phyloP scores from a whole-genome alignment of 805 yeast genomes.

The Metschnikowia matae region DNA sequence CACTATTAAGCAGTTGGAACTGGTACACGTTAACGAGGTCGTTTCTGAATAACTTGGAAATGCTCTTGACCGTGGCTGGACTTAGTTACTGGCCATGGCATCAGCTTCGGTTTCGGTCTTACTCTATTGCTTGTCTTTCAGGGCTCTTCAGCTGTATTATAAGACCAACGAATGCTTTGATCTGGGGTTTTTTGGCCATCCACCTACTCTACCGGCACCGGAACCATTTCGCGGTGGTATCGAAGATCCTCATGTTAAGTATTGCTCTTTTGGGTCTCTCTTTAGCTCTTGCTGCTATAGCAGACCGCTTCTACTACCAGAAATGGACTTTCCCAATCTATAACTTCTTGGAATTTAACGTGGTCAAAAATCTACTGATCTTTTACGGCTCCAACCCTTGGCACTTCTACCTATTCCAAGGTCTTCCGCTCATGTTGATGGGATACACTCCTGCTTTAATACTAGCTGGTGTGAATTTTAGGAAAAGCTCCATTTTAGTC shows the following conservation, averaged over 20 bases:
- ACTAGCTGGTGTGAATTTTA: slow-evolving; percentile 11
- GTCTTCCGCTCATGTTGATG: slow-evolving; percentile 70
- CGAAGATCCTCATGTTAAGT: slow-evolving; percentile 21
- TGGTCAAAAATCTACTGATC: slow-evolving; percentile 63
- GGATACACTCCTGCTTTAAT: slow-evolving; percentile 61
- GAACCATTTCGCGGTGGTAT: slow-evolving; percentile 22
- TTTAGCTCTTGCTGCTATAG: slow-evolving; percentile 4
- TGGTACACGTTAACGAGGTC: slow-evolving; percentile 80
- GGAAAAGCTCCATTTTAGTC: slow-evolving; percentile 18
- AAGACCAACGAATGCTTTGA: slow-evolving; percentile 77
- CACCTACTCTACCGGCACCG: slow-evolving; percentile 14
- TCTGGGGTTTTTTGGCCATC: slow-evolving; percentile 68
- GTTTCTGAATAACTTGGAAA: slow-evolving; percentile 80
- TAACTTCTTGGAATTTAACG: slow-evolving; percentile 74
- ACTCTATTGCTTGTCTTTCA: slow-evolving; percentile 39
- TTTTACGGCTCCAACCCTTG: slow-evolving; percentile 85
- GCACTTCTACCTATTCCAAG: slow-evolving; percentile 82
- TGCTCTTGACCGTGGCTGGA: slow-evolving; percentile 63
- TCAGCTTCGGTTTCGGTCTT: slow-evolving; percentile 12
- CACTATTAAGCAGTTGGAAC: slow-evolving; percentile 69
- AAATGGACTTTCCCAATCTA: slow-evolving; percentile 55
- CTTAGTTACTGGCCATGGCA: slow-evolving; percentile 72
- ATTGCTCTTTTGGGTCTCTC: background rate
- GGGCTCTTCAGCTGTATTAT: slow-evolving; percentile 66
- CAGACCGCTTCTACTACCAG: slow-evolving; percentile 60